Conservation (phyloP, 2,329 filamentous ascomycete species). For the Aureobasidium sp. region DNA sequence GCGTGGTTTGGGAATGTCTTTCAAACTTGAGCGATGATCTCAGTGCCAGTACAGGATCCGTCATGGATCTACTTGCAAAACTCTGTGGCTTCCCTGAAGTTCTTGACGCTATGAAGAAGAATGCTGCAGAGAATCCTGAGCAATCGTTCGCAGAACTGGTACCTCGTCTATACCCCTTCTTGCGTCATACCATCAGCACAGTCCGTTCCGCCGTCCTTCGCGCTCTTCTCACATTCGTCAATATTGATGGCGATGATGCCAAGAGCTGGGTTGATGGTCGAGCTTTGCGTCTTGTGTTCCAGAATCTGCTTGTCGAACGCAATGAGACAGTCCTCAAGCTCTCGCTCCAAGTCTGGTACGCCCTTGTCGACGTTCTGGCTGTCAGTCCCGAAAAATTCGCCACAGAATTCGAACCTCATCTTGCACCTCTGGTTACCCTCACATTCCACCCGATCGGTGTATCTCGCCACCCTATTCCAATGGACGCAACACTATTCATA, state of each 20-base stretch:
- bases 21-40: conserved; percentile 95
- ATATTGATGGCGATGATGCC: conserved; percentile 69
- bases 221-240: conserved; percentile 85
- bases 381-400: conserved; percentile 56
- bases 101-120: conserved; percentile 84
- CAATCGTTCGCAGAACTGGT: conserved; percentile 90
- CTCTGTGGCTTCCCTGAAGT: conserved; percentile 92
- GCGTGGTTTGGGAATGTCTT: conserved; percentile 95
- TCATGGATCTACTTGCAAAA: conserved; percentile 96
- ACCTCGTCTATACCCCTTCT: conserved; percentile 87
- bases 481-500: conserved; percentile 84
- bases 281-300: conserved; percentile 81
- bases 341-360: conserved; percentile 81
- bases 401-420: conserved; percentile 64
- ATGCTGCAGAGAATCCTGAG: conserved; percentile 73
- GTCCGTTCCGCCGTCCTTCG: conserved; percentile 90
- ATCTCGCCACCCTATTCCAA: conserved; percentile 80
- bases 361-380: conserved; percentile 63
- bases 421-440: conserved; percentile 75
- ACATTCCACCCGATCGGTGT: conserved; percentile 89
- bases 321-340: conserved; percentile 75
- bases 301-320: conserved; percentile 89
- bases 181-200: conserved; percentile 93
- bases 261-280: conserved; percentile 90
- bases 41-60: conserved; percentile 92